Percentiles rank a stretch among this genome's conserved stretches.
These are phyloP conservation scores for Podila horticola DNA, from an alignment of 192 early-diverging fungal species.

Conservation along the genomic window DNA sequence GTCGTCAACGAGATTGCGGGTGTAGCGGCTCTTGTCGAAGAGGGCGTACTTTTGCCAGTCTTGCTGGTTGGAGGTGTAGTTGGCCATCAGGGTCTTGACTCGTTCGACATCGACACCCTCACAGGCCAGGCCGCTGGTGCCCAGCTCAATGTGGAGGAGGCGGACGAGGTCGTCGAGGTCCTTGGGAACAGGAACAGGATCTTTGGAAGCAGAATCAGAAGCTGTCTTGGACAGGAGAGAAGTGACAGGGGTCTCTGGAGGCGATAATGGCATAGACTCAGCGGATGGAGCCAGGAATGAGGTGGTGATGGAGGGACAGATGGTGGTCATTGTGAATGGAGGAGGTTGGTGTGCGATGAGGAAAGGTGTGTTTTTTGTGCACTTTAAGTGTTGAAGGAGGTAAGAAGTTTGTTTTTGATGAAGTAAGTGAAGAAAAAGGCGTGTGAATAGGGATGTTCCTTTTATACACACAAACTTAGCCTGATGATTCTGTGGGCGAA, in stretches of 20 bases:
- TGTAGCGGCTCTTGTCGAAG: slow-evolving; percentile 83
- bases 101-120: slow-evolving; percentile 66
- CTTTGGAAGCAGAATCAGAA: neutral
- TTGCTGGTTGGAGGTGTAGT: slow-evolving; percentile 69
- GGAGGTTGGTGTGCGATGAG: neutral
- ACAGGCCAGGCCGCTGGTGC: slow-evolving; percentile 62
- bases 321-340: neutral
- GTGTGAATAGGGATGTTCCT: too few relatives aligned
- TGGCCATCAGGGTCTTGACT: slow-evolving; percentile 73
- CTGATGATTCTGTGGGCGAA: too few relatives aligned
- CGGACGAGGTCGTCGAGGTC: slow-evolving; percentile 61
- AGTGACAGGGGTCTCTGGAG: neutral
- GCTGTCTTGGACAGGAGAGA: neutral
- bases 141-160: slow-evolving; percentile 65
- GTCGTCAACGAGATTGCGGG: slow-evolving; percentile 89
- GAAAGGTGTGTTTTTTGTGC: neutral
- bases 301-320: neutral
- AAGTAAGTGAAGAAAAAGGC: too few relatives aligned
- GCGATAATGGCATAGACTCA: neutral
- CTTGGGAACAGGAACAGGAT: slow-evolving; percentile 40
- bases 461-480: too few relatives aligned
- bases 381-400: too few relatives aligned
- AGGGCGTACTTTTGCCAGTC: slow-evolving; percentile 85
- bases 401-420: too few relatives aligned
- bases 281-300: neutral